A percentile compares a stretch with the other conserved stretches of the same genome.
These are phyloP conservation scores for Kandelia obovata DNA, from an alignment of 345 rosid genomes.

Conservation along the genomic window DNA sequence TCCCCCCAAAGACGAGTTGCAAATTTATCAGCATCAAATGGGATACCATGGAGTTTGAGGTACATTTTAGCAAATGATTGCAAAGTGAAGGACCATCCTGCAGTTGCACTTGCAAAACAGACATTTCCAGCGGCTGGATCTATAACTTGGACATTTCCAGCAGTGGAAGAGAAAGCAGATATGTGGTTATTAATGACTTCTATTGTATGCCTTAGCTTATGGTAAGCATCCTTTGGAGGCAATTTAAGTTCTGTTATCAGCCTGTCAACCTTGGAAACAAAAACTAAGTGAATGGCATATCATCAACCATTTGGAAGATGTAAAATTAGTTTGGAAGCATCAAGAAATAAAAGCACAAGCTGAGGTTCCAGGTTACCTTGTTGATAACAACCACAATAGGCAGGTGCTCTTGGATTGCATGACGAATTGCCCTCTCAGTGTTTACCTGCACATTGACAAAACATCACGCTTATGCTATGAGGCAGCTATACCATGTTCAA, in stretches of 20 bases:
- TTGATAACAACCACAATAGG: conserved; percentile 96
- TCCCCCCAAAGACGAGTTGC: conserved; percentile 97
- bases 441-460: conserved; percentile 52
- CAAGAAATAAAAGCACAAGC: neutral
- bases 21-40: conserved; percentile 84
- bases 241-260: conserved; percentile 91
- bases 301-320: conserved; percentile 8
- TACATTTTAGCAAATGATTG: conserved; percentile 92
- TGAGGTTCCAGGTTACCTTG: conserved; percentile 43
- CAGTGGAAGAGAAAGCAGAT: conserved; percentile 79
- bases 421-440: conserved; percentile 97
- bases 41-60: conserved; percentile 87
- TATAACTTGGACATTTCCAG: conserved; percentile 76
- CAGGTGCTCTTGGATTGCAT: conserved; percentile 87
- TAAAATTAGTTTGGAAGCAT: conserved; percentile 1
- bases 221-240: conserved; percentile 98
- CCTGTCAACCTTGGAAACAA: conserved; percentile 71
- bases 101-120: conserved; percentile 90
- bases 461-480: conserved; percentile 9
- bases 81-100: conserved; percentile 97
- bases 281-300: conserved; percentile 6
- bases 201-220: conserved; percentile 88
- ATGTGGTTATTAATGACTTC: conserved; percentile 93
- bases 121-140: conserved; percentile 94
- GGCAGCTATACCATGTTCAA: conserved; percentile 2